Evolutionary conservation across 345 rosid genomes (phyloP).

Genomic region (Citrus hindsii): DNA sequence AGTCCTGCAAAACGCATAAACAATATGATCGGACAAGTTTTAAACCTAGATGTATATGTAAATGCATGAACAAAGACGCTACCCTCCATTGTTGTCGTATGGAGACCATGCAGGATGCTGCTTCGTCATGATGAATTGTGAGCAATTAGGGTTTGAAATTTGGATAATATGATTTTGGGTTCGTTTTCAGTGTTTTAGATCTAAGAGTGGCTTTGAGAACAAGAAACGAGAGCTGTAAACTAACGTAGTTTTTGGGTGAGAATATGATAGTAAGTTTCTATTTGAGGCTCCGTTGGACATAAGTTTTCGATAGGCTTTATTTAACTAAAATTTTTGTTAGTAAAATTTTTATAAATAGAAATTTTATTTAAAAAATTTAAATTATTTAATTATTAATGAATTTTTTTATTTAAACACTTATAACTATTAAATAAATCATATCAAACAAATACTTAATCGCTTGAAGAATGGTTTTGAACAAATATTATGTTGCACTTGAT

Average conservation of each 20-base stretch:
- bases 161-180: conserved; percentile 2
- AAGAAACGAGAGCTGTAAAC: conserved; percentile 10
- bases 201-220: conserved; percentile 36
- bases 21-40: background rate
- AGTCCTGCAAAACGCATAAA: conserved; percentile 40
- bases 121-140: conserved; percentile 54
- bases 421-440: no score
- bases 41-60: background rate
- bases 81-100: conserved; percentile 99
- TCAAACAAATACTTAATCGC: rapidly evolving
- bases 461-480: no score
- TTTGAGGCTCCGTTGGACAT: no score
- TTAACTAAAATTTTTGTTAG: no score
- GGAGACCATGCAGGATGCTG: conserved; percentile 84
- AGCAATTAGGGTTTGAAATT: background rate
- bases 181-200: conserved; percentile 12
- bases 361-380: no score
- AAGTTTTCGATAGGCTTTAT: no score
- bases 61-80: background rate
- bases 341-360: no score
- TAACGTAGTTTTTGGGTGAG: background rate
- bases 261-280: background rate
- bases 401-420: rapidly evolving
- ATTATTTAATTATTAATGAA: no score
- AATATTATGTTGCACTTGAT: no score